A percentile compares a stretch with the other conserved stretches of the same genome.
Conservation (phyloP, 371 early-diverging fungal species). For the Mortierella sp. region DNA sequence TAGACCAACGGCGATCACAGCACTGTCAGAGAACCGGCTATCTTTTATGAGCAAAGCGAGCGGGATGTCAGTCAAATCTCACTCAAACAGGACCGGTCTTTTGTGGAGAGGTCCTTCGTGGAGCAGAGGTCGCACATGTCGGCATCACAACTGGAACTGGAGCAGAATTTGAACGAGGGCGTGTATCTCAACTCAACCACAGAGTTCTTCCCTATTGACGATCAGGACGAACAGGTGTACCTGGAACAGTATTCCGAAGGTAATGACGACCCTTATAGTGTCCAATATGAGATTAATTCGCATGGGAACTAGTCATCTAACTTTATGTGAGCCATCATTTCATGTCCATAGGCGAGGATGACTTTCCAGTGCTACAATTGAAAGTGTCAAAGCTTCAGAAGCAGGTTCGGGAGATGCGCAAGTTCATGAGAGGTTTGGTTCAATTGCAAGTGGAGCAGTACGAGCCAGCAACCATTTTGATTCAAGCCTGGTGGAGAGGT, state of each 20-base stretch:
- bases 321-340: neutral
- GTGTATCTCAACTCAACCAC: conserved; percentile 47
- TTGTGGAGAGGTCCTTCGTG: conserved; percentile 36
- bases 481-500: conserved; percentile 58
- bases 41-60: conserved; percentile 4
- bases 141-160: conserved; percentile 16
- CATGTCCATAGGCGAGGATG: conserved; percentile 29
- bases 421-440: conserved; percentile 53
- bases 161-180: conserved; percentile 31
- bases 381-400: conserved; percentile 51
- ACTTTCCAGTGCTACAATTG: conserved; percentile 44
- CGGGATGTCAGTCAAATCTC: conserved; percentile 21
- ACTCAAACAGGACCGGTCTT: conserved; percentile 34
- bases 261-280: neutral
- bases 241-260: conserved; percentile 53
- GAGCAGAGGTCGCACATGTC: conserved; percentile 40
- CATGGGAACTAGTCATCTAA: too few species aligned
- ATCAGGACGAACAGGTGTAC: conserved; percentile 54
- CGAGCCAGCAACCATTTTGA: conserved; percentile 54
- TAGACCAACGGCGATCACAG: conserved; percentile 13
- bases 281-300: neutral
- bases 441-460: conserved; percentile 55
- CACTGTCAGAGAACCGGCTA: conserved; percentile 5
- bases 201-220: conserved; percentile 54
- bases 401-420: conserved; percentile 58